Evolutionary conservation across 129 eudicot species (phyloP), one percentile per base, ranked within the genome.

Genomic region (Helianthus tuberosus): DNA sequence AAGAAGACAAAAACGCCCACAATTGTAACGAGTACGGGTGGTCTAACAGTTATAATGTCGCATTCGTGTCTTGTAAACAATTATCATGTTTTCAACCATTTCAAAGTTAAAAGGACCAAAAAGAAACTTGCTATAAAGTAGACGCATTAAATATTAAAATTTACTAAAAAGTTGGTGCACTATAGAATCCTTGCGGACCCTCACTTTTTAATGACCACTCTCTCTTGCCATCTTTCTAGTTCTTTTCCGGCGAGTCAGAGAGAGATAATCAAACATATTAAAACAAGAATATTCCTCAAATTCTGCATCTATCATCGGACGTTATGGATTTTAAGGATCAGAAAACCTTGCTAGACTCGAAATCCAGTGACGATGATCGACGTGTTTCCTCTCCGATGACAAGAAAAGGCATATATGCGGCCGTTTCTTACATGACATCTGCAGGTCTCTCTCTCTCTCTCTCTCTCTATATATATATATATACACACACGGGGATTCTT

Each of bases 391-490:
- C 80, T 53, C 77, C 68, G 60, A 81, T 75, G 84, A 75, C 84
- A 39, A 50, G 64, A 54, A 81, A 55, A 46, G 84, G 81, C 55
- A 57, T 76, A 8, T 81, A 70, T 54, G 84, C 80, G 57, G 81
- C 84, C 54, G 23, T 81, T 71, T 81, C 84, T 46, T 80, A 80
- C 77, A 80, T 80, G 84, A 51, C 77, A 51, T 81, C 77, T 71
- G 84, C 84, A 62, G 84, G 84, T 81, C 8, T 6, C 4, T 75
- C 65, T 75, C n/a, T n/a, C n/a, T n/a, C n/a, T n/a, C n/a, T n/a
- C 55, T 80, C 75, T 60, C 50, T 47, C n/a, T n/a, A n/a, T n/a
- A n/a, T n/a, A n/a, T n/a, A n/a, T n/a, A 62, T 17, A 8, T 8
- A 63, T 51, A 17, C 5, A 66, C 35, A 41, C 49, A 43, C 0